phyloP scores from a whole-genome alignment of 768 basidiomycete genomes.

The Cystobasidiopsis lactophilus region DNA sequence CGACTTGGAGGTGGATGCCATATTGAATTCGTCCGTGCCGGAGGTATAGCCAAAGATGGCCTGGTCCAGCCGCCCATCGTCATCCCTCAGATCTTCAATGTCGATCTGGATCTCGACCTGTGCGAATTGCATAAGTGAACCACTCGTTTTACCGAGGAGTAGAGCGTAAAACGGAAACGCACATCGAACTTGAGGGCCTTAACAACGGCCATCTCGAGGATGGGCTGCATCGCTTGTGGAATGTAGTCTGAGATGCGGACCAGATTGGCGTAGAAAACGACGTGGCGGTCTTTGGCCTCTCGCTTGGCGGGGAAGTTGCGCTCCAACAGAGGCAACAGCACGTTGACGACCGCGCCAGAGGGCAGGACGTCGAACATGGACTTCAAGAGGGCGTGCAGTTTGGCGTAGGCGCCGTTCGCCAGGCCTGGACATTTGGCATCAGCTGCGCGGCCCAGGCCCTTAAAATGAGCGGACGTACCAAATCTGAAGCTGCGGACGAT shows the following conservation, averaged over 20 bases:
- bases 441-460: neutral
- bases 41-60: slow-evolving; percentile 8
- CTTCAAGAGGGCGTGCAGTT: slow-evolving; percentile 62
- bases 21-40: slow-evolving; percentile 11
- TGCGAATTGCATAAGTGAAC: too few species aligned
- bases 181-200: slow-evolving; percentile 93
- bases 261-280: slow-evolving; percentile 76
- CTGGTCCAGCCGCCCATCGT: slow-evolving; percentile 23
- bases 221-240: slow-evolving; percentile 55
- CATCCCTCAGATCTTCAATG: slow-evolving; percentile 67
- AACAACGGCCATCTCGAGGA: slow-evolving; percentile 69
- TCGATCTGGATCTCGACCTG: slow-evolving; percentile 96
- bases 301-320: slow-evolving; percentile 84
- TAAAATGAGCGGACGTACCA: slow-evolving; percentile 16
- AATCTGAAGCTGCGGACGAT: slow-evolving; percentile 66
- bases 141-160: neutral
- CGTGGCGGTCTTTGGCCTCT: slow-evolving; percentile 52
- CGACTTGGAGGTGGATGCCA: slow-evolving; percentile 32
- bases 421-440: slow-evolving; percentile 24
- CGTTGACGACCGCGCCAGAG: slow-evolving; percentile 46
- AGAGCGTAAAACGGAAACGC: slow-evolving; percentile 22
- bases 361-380: slow-evolving; percentile 78
- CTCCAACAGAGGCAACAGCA: slow-evolving; percentile 61
- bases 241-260: slow-evolving; percentile 67
- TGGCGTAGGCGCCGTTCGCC: slow-evolving; percentile 66